These are phyloP conservation scores for Ambrosiella xylebori DNA, from an alignment of 2,329 filamentous ascomycete genomes.

Conservation along the genomic window DNA sequence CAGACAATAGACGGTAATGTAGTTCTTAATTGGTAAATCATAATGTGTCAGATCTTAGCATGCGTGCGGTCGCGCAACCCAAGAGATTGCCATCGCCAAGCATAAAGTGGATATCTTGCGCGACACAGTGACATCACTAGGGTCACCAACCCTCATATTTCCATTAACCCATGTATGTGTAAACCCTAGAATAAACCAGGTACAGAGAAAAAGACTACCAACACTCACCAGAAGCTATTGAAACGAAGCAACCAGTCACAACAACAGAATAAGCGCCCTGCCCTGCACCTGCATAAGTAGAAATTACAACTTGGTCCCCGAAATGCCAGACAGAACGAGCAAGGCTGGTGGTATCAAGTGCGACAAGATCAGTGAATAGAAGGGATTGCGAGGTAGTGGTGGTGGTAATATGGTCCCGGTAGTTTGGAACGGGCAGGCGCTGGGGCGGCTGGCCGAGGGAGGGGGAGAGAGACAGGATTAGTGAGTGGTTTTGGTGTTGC, in stretches of 20 bases:
- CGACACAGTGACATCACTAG: background rate
- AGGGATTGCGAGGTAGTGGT: background rate
- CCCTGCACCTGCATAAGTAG: background rate
- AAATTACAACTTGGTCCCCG: background rate
- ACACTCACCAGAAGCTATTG: background rate
- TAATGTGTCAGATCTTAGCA: background rate
- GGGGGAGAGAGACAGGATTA: background rate
- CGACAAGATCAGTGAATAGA: background rate
- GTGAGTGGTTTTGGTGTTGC: background rate
- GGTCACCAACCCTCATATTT: background rate
- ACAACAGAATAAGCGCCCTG: background rate
- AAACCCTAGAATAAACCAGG: background rate
- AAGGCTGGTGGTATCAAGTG: background rate
- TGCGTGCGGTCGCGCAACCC: too few species aligned
- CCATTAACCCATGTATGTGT: background rate
- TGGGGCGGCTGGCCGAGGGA: background rate
- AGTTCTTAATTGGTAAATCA: background rate
- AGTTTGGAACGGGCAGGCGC: background rate
- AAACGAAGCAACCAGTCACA: background rate
- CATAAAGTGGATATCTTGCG: too few species aligned
- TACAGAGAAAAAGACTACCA: too few species aligned
- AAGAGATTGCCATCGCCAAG: background rate
- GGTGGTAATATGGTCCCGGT: background rate
- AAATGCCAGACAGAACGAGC: background rate
- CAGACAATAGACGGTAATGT: too few species aligned